Percentiles rank a stretch among this genome's conserved stretches.
Evolutionary conservation across 495 filamentous ascomycete species (phyloP).

Genomic region (Tuber melanosporum): DNA sequence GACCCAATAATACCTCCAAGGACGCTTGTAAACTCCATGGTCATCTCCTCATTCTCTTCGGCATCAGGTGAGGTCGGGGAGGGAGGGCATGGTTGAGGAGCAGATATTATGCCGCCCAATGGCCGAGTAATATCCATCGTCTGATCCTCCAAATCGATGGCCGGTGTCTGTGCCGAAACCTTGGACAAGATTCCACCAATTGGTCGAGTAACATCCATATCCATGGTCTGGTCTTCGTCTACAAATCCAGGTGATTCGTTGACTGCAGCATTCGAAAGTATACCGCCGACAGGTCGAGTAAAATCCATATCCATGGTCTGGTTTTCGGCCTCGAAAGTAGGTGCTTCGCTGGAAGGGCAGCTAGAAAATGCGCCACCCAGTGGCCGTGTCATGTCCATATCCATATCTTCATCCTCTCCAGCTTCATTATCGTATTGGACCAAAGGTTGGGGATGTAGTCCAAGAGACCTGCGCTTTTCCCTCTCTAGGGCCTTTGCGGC

Average conservation of each 20-base stretch:
- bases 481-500: conserved; percentile 20
- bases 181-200: conserved; percentile 66
- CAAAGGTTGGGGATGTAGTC: conserved; percentile 3
- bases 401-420: conserved; percentile 41
- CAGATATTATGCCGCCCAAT: conserved; percentile 66
- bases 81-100: background rate
- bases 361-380: conserved; percentile 49
- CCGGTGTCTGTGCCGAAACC: conserved; percentile 15
- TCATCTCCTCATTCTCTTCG: conserved; percentile 61
- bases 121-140: conserved; percentile 76
- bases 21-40: conserved; percentile 78
- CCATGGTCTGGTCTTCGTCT: conserved; percentile 54
- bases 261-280: conserved; percentile 46
- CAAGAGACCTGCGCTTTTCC: conserved; percentile 18
- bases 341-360: conserved; percentile 28
- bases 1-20: conserved; percentile 63
- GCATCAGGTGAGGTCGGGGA: conserved; percentile 11
- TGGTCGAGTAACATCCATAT: conserved; percentile 76
- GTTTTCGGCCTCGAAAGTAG: conserved; percentile 49
- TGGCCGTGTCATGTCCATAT: conserved; percentile 52
- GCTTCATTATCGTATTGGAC: conserved; percentile 22
- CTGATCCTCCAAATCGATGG: conserved; percentile 54
- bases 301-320: conserved; percentile 66
- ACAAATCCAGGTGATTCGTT: conserved; percentile 38
- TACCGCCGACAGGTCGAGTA: conserved; percentile 71